Conservation (phyloP, 805 yeast genomes). For the Wickerhamiella australiensis region DNA sequence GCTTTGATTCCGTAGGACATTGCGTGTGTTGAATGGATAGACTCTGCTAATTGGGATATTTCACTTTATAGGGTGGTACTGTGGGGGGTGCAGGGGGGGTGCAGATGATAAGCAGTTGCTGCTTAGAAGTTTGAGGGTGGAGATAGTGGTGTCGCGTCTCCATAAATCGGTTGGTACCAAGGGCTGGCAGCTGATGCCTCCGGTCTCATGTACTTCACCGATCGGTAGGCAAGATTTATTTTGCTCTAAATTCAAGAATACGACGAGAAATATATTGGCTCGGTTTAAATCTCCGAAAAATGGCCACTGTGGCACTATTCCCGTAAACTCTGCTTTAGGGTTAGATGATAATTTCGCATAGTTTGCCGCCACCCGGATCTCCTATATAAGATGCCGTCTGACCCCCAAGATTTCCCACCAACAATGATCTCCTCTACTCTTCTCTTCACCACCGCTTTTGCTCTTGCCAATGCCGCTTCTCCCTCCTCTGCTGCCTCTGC, state of each 20-base stretch:
- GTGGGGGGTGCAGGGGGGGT: not conserved
- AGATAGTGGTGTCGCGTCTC: too few relatives aligned
- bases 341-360: not conserved
- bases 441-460: constrained; percentile 43
- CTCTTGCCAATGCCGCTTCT: constrained; percentile 19
- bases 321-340: not conserved
- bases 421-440: constrained; percentile 8
- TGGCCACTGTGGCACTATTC: too few relatives aligned
- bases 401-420: not conserved
- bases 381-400: not conserved
- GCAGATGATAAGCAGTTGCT: not conserved
- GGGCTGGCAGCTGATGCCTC: not conserved
- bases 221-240: too few relatives aligned
- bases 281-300: too few relatives aligned
- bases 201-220: too few relatives aligned
- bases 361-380: not conserved
- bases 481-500: constrained; percentile 4
- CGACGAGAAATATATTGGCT: too few relatives aligned
- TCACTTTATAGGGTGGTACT: not conserved
- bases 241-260: too few relatives aligned
- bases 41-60: not conserved
- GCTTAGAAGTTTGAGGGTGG: too few relatives aligned
- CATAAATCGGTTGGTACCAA: too few relatives aligned
- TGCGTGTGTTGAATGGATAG: not conserved
- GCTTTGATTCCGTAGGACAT: constrained; percentile 55